Evolutionary conservation across 202 grass and related monocot genomes (phyloP).

Genomic region (Schoenoplectus tabernaemontani): DNA sequence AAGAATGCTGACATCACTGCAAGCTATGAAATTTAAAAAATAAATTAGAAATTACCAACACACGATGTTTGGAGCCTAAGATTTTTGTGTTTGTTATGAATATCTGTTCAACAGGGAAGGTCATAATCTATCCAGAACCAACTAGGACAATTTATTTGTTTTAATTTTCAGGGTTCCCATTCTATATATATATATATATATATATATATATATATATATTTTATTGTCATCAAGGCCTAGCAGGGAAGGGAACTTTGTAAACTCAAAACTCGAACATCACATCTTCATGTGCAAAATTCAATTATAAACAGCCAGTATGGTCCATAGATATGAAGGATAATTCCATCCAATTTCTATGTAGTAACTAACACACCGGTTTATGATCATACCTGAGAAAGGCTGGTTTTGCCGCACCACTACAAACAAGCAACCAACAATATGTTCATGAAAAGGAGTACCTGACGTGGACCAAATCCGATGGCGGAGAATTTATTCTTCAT

Average conservation of each 20-base stretch:
- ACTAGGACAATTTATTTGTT: background rate
- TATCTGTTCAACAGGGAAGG: background rate
- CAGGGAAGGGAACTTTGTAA: background rate
- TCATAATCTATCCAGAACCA: background rate
- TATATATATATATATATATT: background rate
- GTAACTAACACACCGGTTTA: background rate
- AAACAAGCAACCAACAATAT: background rate
- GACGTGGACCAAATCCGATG: conserved; percentile 79
- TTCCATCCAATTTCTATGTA: conserved; percentile 8
- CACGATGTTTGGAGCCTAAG: background rate
- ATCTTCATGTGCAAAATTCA: background rate
- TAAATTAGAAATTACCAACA: background rate
- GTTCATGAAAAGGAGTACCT: conserved; percentile 31
- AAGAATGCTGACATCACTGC: conserved; percentile 93
- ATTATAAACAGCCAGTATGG: background rate
- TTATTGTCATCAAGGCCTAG: background rate
- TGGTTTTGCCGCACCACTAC: background rate
- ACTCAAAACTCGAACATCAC: background rate
- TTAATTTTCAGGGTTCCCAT: background rate
- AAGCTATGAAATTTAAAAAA: conserved; percentile 38
- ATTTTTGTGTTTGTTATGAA: background rate
- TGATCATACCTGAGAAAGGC: background rate
- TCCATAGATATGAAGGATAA: background rate
- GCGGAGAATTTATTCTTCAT: conserved; percentile 76
- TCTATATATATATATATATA: no score